These are phyloP conservation scores for Caryocar brasiliense DNA, from an alignment of 441 rosid genomes.

Conservation along the genomic window DNA sequence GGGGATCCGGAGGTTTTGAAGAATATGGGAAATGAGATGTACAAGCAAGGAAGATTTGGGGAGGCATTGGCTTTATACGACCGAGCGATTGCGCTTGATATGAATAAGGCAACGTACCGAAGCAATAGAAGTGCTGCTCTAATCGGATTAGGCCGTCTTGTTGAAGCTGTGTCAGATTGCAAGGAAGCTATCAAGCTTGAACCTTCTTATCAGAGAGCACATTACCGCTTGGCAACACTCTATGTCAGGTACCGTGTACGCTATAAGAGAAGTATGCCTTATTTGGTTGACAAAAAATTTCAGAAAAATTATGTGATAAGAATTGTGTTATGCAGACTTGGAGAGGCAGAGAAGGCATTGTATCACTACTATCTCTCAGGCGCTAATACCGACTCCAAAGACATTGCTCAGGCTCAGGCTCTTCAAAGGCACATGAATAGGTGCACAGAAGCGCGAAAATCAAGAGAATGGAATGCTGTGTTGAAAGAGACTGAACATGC, in stretches of 20 bases:
- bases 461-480: constrained; percentile 41
- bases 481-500: constrained; percentile 38
- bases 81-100: constrained; percentile 52
- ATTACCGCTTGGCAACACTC: constrained; percentile 60
- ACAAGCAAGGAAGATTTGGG: constrained; percentile 52
- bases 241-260: constrained; percentile 39
- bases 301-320: background rate
- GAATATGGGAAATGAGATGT: constrained; percentile 63
- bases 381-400: constrained; percentile 27
- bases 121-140: constrained; percentile 72
- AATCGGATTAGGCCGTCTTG: constrained; percentile 57
- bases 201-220: constrained; percentile 61
- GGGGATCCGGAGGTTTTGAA: constrained; percentile 57
- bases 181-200: constrained; percentile 63
- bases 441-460: constrained; percentile 43
- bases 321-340: constrained; percentile 34
- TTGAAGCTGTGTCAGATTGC: constrained; percentile 58
- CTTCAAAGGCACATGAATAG: constrained; percentile 34
- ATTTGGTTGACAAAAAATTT: background rate
- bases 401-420: constrained; percentile 40
- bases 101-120: constrained; percentile 54
- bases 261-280: background rate
- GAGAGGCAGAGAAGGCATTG: constrained; percentile 65
- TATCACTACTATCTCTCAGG: constrained; percentile 51
- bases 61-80: constrained; percentile 68